Evolutionary conservation across 108 stramenopile species (phyloP).

Genomic region (Pseudonitzschia delicatissima): DNA sequence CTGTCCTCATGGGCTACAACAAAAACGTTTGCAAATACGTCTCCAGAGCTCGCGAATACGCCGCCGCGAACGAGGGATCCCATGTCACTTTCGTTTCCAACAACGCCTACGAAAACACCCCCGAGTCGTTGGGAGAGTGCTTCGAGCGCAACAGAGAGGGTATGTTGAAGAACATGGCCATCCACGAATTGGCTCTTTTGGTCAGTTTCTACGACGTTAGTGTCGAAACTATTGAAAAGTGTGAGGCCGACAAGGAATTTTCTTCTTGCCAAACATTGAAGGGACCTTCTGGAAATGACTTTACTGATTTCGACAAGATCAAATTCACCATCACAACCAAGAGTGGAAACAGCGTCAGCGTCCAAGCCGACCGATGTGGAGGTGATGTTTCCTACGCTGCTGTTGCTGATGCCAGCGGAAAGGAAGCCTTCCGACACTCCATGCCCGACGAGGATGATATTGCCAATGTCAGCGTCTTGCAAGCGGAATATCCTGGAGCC

Average conservation of each 20-base stretch:
- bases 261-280: slow-evolving; percentile 75
- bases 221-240: slow-evolving; percentile 81
- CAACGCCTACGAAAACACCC: slow-evolving; percentile 88
- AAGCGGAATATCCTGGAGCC: slow-evolving; percentile 86
- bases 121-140: slow-evolving; percentile 83
- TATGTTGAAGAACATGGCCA: slow-evolving; percentile 95
- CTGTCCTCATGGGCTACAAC: slow-evolving; percentile 93
- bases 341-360: slow-evolving; percentile 79
- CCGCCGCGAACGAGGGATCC: slow-evolving; percentile 48
- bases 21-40: slow-evolving; percentile 95
- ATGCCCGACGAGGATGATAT: slow-evolving; percentile 94
- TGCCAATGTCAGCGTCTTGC: slow-evolving; percentile 68
- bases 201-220: slow-evolving; percentile 87
- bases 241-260: slow-evolving; percentile 83
- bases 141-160: slow-evolving; percentile 93
- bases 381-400: slow-evolving; percentile 78
- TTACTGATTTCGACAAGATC: slow-evolving; percentile 91
- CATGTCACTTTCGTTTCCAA: slow-evolving; percentile 89
- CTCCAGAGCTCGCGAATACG: slow-evolving; percentile 70
- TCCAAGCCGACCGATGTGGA: slow-evolving; percentile 90
- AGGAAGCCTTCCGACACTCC: slow-evolving; percentile 79
- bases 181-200: slow-evolving; percentile 87
- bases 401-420: slow-evolving; percentile 63
- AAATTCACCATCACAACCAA: slow-evolving; percentile 95
- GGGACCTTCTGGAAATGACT: slow-evolving; percentile 81